Evolutionary conservation across 2,329 filamentous ascomycete species (phyloP).

Genomic region (Teratosphaeria viscida): DNA sequence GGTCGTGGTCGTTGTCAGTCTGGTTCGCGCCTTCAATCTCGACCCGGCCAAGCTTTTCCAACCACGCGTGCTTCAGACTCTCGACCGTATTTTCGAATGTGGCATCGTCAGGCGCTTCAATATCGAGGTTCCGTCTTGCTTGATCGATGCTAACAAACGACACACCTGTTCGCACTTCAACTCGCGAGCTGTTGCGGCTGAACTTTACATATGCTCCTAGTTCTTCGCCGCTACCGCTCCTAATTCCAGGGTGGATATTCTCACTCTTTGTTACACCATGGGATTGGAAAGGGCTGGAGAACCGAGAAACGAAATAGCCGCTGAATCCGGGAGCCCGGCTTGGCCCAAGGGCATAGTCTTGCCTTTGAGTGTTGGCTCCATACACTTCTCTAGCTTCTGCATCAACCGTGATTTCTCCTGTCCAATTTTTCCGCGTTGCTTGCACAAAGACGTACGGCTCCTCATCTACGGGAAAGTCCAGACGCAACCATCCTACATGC

Average conservation of each 20-base stretch:
- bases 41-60: conserved; percentile 36
- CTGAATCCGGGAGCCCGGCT: conserved; percentile 32
- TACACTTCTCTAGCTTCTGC: conserved; percentile 28
- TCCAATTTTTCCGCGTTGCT: conserved; percentile 38
- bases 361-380: conserved; percentile 37
- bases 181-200: conserved; percentile 13
- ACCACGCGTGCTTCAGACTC: conserved; percentile 33
- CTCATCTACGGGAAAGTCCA: conserved; percentile 25
- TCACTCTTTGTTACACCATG: conserved; percentile 28
- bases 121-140: conserved; percentile 35
- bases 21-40: conserved; percentile 34
- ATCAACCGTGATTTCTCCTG: conserved; percentile 33
- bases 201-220: conserved; percentile 36
- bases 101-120: conserved; percentile 30
- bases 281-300: conserved; percentile 32
- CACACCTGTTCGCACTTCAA: conserved; percentile 39
- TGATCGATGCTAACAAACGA: conserved; percentile 40
- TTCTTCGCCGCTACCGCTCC: conserved; percentile 25
- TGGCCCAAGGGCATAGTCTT: conserved; percentile 38
- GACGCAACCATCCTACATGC: conserved; percentile 33
- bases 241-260: conserved; percentile 12
- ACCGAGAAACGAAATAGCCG: conserved; percentile 39
- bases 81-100: conserved; percentile 32
- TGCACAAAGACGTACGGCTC: conserved; percentile 35
- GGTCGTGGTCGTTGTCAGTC: conserved; percentile 32